Evolutionary conservation across 805 yeast genomes (phyloP), one percentile per base, ranked within the genome.

Genomic region (Wickerhamiella sorbophila): DNA sequence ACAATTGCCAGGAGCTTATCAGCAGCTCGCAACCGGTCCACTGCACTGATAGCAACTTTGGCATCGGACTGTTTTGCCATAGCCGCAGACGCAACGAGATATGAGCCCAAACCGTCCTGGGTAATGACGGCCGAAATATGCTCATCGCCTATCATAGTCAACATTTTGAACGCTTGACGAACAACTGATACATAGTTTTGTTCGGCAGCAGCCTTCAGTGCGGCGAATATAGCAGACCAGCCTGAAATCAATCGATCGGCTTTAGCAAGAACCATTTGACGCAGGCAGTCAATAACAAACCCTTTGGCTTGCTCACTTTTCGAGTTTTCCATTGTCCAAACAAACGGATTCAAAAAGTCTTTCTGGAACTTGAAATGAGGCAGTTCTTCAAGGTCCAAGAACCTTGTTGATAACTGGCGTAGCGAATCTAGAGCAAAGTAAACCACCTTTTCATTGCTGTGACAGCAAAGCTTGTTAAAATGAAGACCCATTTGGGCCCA

Each of bases 341-440:
- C 84, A 61, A 87, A 91, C 1, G 98, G 98, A 54, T 77, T 75
- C 57, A 91, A 70, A 54, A 91, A 93, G 56, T 88, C 96, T 52
- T 80, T 79, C 60, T 91, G 98, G 65, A 91, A 91, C 59, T 82
- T 86, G 69, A 91, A 91, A 54, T 94, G 95, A 0, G 96, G 72
- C 59, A 91, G 72, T 60, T 91, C 99, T 44, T 91, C 97, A 48
- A 91, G 74, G 45, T 85, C 94, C 53, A 91, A 73, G 59, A 91
- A 93, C 52, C 97, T 71, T 74, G 84, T 79, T 4, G 95, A 79
- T 43, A 91, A 67, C 61, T 91, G 99, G 53, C 97, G 75, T 51
- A 91, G 70, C 0, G 97, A 87, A 57, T 91, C 97, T 42, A 93
- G 66, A 0, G 98, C 97, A 63, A 91, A 87, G 52, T 81, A 76